These are phyloP conservation scores for Sindora glabra DNA, from an alignment of 306 rosid species.

Conservation along the genomic window DNA sequence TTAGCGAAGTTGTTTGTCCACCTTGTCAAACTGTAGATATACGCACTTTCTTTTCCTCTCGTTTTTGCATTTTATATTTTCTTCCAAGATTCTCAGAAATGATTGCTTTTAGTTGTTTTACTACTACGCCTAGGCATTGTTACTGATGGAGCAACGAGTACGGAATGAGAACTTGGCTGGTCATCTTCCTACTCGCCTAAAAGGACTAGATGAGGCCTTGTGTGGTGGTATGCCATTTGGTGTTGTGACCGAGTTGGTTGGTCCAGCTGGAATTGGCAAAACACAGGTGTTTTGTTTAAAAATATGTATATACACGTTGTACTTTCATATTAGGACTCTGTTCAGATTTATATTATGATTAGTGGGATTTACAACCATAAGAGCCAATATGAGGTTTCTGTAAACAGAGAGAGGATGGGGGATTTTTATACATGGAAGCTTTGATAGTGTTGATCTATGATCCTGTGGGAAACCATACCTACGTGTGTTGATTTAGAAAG, in stretches of 20 bases:
- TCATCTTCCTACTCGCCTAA: constrained; percentile 75
- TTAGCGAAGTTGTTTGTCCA: constrained; percentile 79
- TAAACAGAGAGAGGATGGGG: neutral
- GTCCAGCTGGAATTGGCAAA: constrained; percentile 93
- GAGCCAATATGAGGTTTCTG: neutral
- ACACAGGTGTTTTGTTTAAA: constrained; percentile 49
- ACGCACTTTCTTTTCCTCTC: neutral
- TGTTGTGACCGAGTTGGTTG: constrained; percentile 91
- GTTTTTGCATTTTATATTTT: neutral
- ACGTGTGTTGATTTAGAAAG: too few species aligned
- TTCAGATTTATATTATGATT: neutral
- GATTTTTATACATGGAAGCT: neutral
- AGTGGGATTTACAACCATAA: too few species aligned
- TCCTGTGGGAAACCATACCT: too few species aligned
- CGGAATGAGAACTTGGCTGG: constrained; percentile 59
- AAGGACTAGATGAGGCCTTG: constrained; percentile 81
- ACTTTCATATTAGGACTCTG: neutral
- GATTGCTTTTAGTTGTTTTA: constrained; percentile 20
- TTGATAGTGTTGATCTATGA: too few species aligned
- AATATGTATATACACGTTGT: neutral
- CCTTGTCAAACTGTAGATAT: constrained; percentile 69
- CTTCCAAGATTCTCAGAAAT: constrained; percentile 2
- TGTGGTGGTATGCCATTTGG: constrained; percentile 89
- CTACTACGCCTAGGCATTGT: constrained; percentile 40
- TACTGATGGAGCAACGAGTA: constrained; percentile 64